Evolutionary conservation across 2,329 filamentous ascomycete species (phyloP).

Genomic region (Aureobasidium mangrovei): DNA sequence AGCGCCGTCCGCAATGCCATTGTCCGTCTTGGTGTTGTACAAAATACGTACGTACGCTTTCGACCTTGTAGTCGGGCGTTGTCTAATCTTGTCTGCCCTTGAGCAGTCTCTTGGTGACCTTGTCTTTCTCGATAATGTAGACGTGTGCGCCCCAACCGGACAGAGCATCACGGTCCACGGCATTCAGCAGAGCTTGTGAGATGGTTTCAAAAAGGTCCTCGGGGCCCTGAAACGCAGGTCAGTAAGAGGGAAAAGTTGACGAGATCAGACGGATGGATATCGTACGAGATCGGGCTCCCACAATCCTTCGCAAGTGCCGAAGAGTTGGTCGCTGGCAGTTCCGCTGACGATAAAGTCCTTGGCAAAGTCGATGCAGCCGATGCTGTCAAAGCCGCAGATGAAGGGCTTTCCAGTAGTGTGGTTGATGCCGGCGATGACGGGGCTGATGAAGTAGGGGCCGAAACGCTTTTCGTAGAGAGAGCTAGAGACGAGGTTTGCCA

Average conservation of each 20-base stretch:
- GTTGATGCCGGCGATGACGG: slow-evolving; percentile 90
- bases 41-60: slow-evolving; percentile 8
- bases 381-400: slow-evolving; percentile 98
- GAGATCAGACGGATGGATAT: slow-evolving; percentile 17
- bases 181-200: slow-evolving; percentile 89
- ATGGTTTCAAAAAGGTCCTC: slow-evolving; percentile 98
- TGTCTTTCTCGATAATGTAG: slow-evolving; percentile 99
- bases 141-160: slow-evolving; percentile 98
- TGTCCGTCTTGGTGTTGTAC: slow-evolving; percentile 9
- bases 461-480: slow-evolving; percentile 93
- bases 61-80: neutral
- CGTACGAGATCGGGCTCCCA: slow-evolving; percentile 95
- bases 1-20: slow-evolving; percentile 15
- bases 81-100: slow-evolving; percentile 82
- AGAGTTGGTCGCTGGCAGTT: slow-evolving; percentile 93
- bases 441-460: slow-evolving; percentile 91
- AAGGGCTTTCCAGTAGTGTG: slow-evolving; percentile 90
- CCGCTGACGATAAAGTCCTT: slow-evolving; percentile 99
- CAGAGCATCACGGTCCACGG: slow-evolving; percentile 90
- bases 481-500: slow-evolving; percentile 89
- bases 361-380: slow-evolving; percentile 98
- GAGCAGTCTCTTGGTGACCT: slow-evolving; percentile 96
- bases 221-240: slow-evolving; percentile 52
- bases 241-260: slow-evolving; percentile 1
- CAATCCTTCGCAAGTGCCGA: slow-evolving; percentile 94